A percentile compares a stretch with the other conserved stretches of the same genome.
phyloP scores from a whole-genome alignment of 495 filamentous ascomycete species.

The Aspergillus steynii region DNA sequence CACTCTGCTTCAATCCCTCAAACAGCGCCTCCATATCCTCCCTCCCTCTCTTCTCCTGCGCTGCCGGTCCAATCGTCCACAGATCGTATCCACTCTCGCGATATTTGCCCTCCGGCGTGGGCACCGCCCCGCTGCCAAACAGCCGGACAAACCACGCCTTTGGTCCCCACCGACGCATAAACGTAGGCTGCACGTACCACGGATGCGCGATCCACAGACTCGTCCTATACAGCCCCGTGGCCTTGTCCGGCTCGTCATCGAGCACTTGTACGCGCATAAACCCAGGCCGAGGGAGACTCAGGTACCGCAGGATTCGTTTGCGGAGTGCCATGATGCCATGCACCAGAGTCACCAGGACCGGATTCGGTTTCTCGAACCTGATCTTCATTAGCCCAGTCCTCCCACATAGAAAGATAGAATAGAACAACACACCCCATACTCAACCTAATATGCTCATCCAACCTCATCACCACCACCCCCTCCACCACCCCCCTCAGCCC shows the following conservation, averaged over 20 bases:
- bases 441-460: constrained; percentile 9
- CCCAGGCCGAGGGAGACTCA: constrained; percentile 46
- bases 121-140: constrained; percentile 10
- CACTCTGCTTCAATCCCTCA: constrained; percentile 2
- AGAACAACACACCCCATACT: constrained; percentile 10
- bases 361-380: constrained; percentile 3
- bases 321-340: constrained; percentile 25
- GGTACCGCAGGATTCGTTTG: constrained; percentile 43
- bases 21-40: constrained; percentile 11
- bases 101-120: background rate
- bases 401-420: background rate
- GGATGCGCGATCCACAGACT: constrained; percentile 13
- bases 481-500: constrained; percentile 2
- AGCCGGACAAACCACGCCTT: constrained; percentile 10
- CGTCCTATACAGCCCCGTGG: constrained; percentile 7
- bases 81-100: constrained; percentile 12
- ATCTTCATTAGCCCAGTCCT: background rate
- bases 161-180: constrained; percentile 13
- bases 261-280: constrained; percentile 7
- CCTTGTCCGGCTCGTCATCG: constrained; percentile 3
- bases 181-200: constrained; percentile 20
- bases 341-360: background rate
- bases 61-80: constrained; percentile 10
- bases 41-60: constrained; percentile 10
- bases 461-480: constrained; percentile 1